Conservation (phyloP, 208 protist genomes). For the Angomonas ambiguus region DNA sequence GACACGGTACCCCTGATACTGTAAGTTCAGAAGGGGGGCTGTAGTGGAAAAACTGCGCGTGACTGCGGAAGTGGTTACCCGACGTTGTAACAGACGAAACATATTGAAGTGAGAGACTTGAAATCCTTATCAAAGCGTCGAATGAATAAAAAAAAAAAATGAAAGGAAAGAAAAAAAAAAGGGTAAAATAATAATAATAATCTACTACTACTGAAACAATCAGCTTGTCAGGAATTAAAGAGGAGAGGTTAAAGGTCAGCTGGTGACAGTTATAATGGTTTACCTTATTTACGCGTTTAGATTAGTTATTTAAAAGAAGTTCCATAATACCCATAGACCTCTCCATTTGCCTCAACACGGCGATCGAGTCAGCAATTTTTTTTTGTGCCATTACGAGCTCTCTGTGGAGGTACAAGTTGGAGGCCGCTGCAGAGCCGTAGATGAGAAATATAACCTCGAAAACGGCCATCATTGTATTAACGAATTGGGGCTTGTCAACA, state of each 20-base stretch:
- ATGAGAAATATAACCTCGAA: slow-evolving; percentile 81
- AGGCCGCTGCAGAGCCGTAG: slow-evolving; percentile 52
- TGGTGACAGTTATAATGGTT: no score
- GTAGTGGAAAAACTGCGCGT: slow-evolving; percentile 45
- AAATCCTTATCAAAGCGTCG: slow-evolving; percentile 11
- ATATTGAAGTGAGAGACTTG: not conserved
- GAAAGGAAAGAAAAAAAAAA: slow-evolving; percentile 10
- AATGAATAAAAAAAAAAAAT: slow-evolving; percentile 19
- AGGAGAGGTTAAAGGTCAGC: not conserved
- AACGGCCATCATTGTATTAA: slow-evolving; percentile 64
- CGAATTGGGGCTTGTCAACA: slow-evolving; percentile 74
- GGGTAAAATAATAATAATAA: not conserved
- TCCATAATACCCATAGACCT: slow-evolving; percentile 73
- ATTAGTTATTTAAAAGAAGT: slow-evolving; percentile 20
- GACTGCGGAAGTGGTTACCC: not conserved
- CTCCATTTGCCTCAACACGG: slow-evolving; percentile 59
- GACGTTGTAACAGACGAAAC: slow-evolving; percentile 1
- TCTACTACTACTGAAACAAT: no score
- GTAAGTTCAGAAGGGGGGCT: slow-evolving; percentile 53
- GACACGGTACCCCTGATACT: slow-evolving; percentile 79
- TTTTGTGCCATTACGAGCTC: slow-evolving; percentile 70
- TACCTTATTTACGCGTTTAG: slow-evolving; percentile 4
- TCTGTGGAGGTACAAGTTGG: slow-evolving; percentile 69
- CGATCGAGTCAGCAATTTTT: slow-evolving; percentile 51
- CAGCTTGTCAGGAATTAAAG: not conserved